A percentile compares a stretch with the other conserved stretches of the same genome.
phyloP scores from a whole-genome alignment of 2,329 filamentous ascomycete species.

The Aschersonia sp. region DNA sequence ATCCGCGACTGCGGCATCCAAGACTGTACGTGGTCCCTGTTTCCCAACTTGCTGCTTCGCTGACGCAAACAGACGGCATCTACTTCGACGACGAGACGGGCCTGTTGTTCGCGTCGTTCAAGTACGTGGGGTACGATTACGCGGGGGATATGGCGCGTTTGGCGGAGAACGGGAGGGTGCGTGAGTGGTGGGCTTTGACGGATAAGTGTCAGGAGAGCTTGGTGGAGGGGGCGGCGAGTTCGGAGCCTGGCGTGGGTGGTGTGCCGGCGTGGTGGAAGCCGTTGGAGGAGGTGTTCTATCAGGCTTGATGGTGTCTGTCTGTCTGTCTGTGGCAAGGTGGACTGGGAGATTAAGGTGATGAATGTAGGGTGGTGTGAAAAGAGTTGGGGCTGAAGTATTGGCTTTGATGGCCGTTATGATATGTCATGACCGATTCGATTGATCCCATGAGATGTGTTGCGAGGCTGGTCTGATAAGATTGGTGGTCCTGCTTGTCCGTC shows the following conservation, averaged over 20 bases:
- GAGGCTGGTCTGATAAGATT: no score
- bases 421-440: no score
- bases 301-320: slow-evolving; percentile 27
- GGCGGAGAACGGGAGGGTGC: slow-evolving; percentile 56
- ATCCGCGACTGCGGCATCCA: slow-evolving; percentile 62
- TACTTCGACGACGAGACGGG: slow-evolving; percentile 49
- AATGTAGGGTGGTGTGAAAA: no score
- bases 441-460: no score
- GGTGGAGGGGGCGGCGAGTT: slow-evolving; percentile 43
- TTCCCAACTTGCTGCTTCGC: background rate
- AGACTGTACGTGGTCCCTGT: slow-evolving; percentile 41
- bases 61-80: slow-evolving; percentile 45
- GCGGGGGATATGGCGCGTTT: slow-evolving; percentile 64
- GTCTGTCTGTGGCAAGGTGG: no score
- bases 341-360: background rate
- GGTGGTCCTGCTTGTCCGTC: no score
- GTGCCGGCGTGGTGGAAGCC: slow-evolving; percentile 55
- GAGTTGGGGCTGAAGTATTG: no score
- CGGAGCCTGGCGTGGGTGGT: slow-evolving; percentile 29
- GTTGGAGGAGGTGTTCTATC: slow-evolving; percentile 55
- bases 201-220: slow-evolving; percentile 58
- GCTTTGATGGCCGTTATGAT: no score
- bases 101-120: slow-evolving; percentile 63
- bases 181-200: slow-evolving; percentile 72
- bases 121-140: slow-evolving; percentile 62